These are phyloP conservation scores for Tolypocladium tropicale DNA, from an alignment of 2,329 filamentous ascomycete species.

Conservation along the genomic window DNA sequence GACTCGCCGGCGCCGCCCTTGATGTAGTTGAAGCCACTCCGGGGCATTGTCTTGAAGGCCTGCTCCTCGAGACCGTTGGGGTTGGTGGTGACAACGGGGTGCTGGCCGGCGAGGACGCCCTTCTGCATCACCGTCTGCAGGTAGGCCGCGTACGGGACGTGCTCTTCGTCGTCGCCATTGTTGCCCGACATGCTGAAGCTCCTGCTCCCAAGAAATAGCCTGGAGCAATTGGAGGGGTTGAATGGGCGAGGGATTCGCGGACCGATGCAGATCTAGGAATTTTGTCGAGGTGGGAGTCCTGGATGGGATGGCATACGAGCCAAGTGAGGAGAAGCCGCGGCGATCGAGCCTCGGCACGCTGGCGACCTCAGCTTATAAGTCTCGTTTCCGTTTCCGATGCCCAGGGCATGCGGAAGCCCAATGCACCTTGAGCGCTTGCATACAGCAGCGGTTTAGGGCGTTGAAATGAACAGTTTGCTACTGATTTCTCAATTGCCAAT, in stretches of 20 bases:
- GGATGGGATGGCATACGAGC: neutral
- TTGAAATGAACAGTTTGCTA: neutral
- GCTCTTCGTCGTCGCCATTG: conserved; percentile 7
- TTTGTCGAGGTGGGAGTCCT: neutral
- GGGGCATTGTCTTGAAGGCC: conserved; percentile 36
- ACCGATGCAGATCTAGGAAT: neutral
- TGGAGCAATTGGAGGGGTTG: too few relatives aligned
- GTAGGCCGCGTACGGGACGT: conserved; percentile 28
- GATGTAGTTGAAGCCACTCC: conserved; percentile 47
- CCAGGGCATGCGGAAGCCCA: neutral
- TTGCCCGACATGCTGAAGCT: conserved; percentile 9
- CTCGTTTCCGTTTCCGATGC: neutral
- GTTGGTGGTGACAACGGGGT: conserved; percentile 47
- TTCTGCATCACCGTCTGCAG: conserved; percentile 38
- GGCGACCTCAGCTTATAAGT: neutral
- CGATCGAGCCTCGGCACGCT: neutral
- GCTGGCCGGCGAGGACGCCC: conserved; percentile 36
- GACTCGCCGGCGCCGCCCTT: conserved; percentile 52
- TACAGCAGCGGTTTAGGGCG: neutral
- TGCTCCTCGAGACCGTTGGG: conserved; percentile 45
- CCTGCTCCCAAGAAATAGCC: neutral
- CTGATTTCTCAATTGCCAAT: neutral
- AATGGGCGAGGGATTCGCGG: neutral
- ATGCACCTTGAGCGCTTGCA: neutral
- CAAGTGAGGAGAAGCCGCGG: neutral